A percentile compares a stretch with the other conserved stretches of the same genome.
Evolutionary conservation across 1,139 yeast species (phyloP).

Genomic region (Taiozyma sp.): DNA sequence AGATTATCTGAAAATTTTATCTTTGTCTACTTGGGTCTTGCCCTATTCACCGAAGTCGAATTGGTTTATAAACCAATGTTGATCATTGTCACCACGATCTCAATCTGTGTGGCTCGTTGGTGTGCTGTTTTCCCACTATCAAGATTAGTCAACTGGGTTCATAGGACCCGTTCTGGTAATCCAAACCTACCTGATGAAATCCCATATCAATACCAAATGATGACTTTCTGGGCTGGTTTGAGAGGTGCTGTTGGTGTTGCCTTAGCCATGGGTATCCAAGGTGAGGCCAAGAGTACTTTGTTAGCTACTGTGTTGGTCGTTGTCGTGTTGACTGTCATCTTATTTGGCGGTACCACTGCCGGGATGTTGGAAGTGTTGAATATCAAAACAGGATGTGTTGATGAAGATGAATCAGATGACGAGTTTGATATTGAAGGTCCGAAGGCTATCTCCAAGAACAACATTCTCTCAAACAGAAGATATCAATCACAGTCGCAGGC

Average conservation of each 20-base stretch:
- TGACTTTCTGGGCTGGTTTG: slow-evolving; percentile 99
- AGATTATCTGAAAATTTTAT: slow-evolving; percentile 95
- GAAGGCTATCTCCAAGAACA: slow-evolving; percentile 26
- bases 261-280: slow-evolving; percentile 94
- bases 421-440: slow-evolving; percentile 92
- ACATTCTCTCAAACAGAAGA: slow-evolving; percentile 32
- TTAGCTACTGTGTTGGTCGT: slow-evolving; percentile 94
- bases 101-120: slow-evolving; percentile 95
- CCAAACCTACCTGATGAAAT: slow-evolving; percentile 76
- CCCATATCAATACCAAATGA: slow-evolving; percentile 93
- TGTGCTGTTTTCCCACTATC: slow-evolving; percentile 96
- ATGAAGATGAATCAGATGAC: slow-evolving; percentile 86
- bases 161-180: slow-evolving; percentile 43
- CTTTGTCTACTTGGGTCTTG: slow-evolving; percentile 89
- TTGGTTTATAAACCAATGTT: slow-evolving; percentile 89
- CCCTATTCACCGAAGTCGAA: slow-evolving; percentile 93
- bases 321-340: slow-evolving; percentile 90
- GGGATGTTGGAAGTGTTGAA: slow-evolving; percentile 95
- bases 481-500: slow-evolving; percentile 10
- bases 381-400: slow-evolving; percentile 85
- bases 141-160: slow-evolving; percentile 72
- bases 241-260: slow-evolving; percentile 99
- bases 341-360: slow-evolving; percentile 98
- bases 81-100: slow-evolving; percentile 82
- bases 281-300: slow-evolving; percentile 84